Evolutionary conservation across 2,329 filamentous ascomycete genomes (phyloP).

Genomic region (Apiospora koreana): DNA sequence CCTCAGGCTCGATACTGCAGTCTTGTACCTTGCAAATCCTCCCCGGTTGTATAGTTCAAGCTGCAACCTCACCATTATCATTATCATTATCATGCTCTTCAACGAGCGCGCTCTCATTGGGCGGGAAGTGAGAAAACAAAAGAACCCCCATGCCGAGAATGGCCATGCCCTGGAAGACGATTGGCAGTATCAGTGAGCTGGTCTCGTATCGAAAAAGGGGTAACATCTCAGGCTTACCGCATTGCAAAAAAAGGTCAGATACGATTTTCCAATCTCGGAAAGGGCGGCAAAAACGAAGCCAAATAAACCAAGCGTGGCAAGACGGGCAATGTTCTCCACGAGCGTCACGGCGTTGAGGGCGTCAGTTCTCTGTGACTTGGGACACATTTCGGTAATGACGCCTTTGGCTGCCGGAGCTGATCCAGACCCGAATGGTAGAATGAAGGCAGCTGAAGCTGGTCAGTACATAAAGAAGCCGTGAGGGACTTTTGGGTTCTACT

Average conservation of each 20-base stretch:
- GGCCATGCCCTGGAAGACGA: background rate
- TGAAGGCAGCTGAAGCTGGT: conserved; percentile 51
- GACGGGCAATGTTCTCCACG: conserved; percentile 67
- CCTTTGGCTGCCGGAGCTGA: conserved; percentile 71
- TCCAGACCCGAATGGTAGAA: conserved; percentile 69
- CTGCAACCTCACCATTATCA: background rate
- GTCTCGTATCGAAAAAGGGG: no score
- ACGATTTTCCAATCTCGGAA: conserved; percentile 57
- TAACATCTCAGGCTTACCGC: conserved; percentile 45
- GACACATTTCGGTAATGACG: conserved; percentile 71
- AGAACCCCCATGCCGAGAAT: conserved; percentile 4
- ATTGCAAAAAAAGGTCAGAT: conserved; percentile 69
- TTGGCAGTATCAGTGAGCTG: background rate
- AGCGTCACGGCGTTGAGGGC: conserved; percentile 69
- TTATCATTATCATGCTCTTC: background rate
- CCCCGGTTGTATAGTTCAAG: background rate
- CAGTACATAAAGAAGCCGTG: background rate
- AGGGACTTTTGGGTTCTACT: conserved; percentile 16
- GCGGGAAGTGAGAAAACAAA: conserved; percentile 8
- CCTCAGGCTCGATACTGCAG: no score
- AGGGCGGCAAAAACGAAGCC: conserved; percentile 67
- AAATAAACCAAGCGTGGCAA: conserved; percentile 66
- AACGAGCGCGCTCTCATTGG: background rate
- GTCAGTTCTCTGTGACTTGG: conserved; percentile 61
- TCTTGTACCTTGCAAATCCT: background rate